Conservation (phyloP, 495 filamentous ascomycete species). For the Xylaria curta region DNA sequence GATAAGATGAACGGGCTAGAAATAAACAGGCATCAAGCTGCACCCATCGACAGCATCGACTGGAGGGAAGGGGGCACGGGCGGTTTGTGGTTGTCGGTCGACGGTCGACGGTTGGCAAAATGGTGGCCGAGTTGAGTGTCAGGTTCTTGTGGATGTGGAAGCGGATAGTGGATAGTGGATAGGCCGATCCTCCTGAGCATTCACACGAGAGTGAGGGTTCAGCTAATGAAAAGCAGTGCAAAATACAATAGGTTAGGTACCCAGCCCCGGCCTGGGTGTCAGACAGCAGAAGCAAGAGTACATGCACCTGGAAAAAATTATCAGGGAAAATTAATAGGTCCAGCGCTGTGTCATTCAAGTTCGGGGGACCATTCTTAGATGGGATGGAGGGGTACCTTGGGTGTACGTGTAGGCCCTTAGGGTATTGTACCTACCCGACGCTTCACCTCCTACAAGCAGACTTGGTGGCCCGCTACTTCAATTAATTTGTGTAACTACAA, state of each 20-base stretch:
- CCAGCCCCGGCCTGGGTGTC: constrained; percentile 6
- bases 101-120: constrained; percentile 18
- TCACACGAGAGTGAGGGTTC: constrained; percentile 28
- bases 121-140: constrained; percentile 10
- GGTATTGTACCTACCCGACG: not conserved
- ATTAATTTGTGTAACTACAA: not conserved
- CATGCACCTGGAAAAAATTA: constrained; percentile 18
- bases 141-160: constrained; percentile 23
- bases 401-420: constrained; percentile 17
- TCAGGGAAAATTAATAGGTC: constrained; percentile 6
- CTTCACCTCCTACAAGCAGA: not conserved
- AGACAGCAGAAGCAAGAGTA: constrained; percentile 7
- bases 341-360: not conserved
- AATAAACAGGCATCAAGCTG: constrained; percentile 24
- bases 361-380: constrained; percentile 7
- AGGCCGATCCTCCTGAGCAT: not conserved
- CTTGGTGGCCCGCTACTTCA: not conserved
- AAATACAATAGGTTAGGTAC: constrained; percentile 15
- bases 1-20: constrained; percentile 22
- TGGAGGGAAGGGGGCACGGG: constrained; percentile 6
- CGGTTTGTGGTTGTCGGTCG: constrained; percentile 15
- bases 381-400: constrained; percentile 9
- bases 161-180: constrained; percentile 1
- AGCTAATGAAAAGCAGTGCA: constrained; percentile 27
- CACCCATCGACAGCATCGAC: constrained; percentile 24